Base-by-base conservation (phyloP, 176 grass and related monocot species). In the Olyra latifolia region DNA sequence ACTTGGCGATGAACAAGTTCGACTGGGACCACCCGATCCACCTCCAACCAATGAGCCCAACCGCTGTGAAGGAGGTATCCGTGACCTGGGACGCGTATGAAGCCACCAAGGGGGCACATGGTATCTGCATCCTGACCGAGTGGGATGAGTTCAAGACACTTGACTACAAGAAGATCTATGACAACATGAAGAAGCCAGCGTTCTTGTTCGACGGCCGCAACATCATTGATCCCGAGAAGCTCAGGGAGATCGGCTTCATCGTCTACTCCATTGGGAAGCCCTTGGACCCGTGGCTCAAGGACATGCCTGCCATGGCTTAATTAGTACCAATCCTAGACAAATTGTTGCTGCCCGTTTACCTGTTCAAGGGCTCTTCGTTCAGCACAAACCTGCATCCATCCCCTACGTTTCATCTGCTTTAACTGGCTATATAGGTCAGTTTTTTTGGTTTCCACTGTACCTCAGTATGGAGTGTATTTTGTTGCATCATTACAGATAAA, bases 21-120 rank as follows among this genome's bases (percentile, higher is more conserved):
- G 90, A 92, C 59, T 92, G 90, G 90, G 90, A 92, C 52, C 90
- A 92, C 61, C 90, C 90, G 0, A 39, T 85, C 66, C 90, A 92
- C 72, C 86, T 92, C 48, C 90, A 89, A 72, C 90, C 86, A 3
- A 75, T 82, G 86, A 92, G 90, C 73, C 90, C 90, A 32, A 86
- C 82, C 0, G 54, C 90, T 8, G 72, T 86, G 50, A 92, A 92
- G 82, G 64, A 88, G 78, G 90, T 89, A 47, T 82, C 74, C 27
- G 78, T 92, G 24, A 74, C 77, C 10, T 92, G 90, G 90, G 90
- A 92, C 20, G 78, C 73, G 0, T 91, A 91, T 57, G 89, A 84
- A 53, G 89, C 89, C 39, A 81, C 85, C 65, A 87, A 91, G 81
- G 84, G 74, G 10, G 90, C 90, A 1, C 90, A 92, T 59, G 90